Percentiles rank a stretch among this genome's conserved stretches.
Evolutionary conservation across 495 filamentous ascomycete genomes (phyloP).

Genomic region (Aspergillus steynii): DNA sequence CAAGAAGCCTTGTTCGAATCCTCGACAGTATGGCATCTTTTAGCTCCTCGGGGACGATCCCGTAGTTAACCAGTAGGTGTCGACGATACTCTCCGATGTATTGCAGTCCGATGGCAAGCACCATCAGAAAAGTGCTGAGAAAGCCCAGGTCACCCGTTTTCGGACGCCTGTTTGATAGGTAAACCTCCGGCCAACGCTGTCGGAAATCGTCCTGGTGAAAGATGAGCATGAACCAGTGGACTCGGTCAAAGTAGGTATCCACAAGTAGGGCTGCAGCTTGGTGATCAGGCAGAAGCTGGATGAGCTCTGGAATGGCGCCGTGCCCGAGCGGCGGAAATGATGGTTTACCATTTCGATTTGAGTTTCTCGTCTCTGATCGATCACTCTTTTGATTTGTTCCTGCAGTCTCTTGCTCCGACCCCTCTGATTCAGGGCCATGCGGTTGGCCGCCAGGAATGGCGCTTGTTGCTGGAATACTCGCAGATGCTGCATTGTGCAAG

Average conservation of each 20-base stretch:
- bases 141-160: slow-evolving; percentile 16
- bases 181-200: slow-evolving; percentile 26
- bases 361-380: not conserved
- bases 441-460: slow-evolving; percentile 26
- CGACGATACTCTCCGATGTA: slow-evolving; percentile 22
- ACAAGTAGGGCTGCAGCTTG: slow-evolving; percentile 30
- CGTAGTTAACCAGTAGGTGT: slow-evolving; percentile 8
- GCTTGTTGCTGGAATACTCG: slow-evolving; percentile 16
- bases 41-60: slow-evolving; percentile 17
- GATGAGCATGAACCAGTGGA: slow-evolving; percentile 42
- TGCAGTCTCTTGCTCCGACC: not conserved
- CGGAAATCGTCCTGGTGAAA: slow-evolving; percentile 40
- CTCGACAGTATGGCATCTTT: slow-evolving; percentile 24
- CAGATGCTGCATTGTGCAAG: slow-evolving; percentile 21
- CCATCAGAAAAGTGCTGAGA: slow-evolving; percentile 29
- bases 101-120: slow-evolving; percentile 32
- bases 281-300: slow-evolving; percentile 18
- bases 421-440: not conserved
- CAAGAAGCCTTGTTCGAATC: slow-evolving; percentile 20
- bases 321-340: too few species aligned
- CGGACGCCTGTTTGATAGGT: slow-evolving; percentile 7
- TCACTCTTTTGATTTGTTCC: not conserved
- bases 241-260: slow-evolving; percentile 38
- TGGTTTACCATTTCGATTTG: not conserved
- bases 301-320: slow-evolving; percentile 11